These are phyloP conservation scores for Neofusicoccum laricinum DNA, from an alignment of 2,329 filamentous ascomycete species.

Conservation along the genomic window DNA sequence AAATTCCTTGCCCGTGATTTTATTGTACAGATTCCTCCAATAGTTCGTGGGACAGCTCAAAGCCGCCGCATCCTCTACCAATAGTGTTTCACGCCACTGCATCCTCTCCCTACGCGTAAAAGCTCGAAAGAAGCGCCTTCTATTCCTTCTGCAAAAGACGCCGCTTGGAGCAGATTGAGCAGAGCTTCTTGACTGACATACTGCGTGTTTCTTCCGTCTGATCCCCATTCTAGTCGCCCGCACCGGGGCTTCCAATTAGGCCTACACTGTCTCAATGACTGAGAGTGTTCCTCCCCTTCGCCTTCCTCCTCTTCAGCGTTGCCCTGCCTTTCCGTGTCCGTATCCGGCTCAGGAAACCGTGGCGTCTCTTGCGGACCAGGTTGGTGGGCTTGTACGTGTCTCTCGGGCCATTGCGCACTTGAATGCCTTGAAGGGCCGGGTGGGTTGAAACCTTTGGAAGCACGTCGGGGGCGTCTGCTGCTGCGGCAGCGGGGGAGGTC, in stretches of 20 bases:
- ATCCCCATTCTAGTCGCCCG: background rate
- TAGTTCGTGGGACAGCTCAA: too few species aligned
- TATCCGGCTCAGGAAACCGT: slow-evolving; percentile 57
- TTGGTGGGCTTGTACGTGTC: slow-evolving; percentile 60
- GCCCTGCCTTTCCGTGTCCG: slow-evolving; percentile 53
- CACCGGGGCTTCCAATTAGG: background rate
- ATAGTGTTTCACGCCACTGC: too few species aligned
- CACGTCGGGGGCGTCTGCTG: slow-evolving; percentile 28
- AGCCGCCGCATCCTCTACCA: too few species aligned
- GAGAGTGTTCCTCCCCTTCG: slow-evolving; percentile 46
- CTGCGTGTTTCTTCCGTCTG: too few species aligned
- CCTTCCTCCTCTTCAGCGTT: slow-evolving; percentile 52
- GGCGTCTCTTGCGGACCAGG: slow-evolving; percentile 58
- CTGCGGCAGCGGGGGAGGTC: background rate
- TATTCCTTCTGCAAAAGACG: background rate
- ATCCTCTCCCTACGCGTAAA: too few species aligned
- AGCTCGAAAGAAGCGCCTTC: too few species aligned
- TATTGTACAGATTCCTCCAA: background rate
- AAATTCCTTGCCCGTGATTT: background rate
- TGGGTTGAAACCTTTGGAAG: slow-evolving; percentile 35
- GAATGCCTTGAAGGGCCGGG: slow-evolving; percentile 35
- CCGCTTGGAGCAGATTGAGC: background rate
- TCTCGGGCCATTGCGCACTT: slow-evolving; percentile 48
- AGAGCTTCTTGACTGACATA: too few species aligned
- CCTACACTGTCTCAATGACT: slow-evolving; percentile 2